Evolutionary conservation across 306 rosid species (phyloP).

Genomic region (Prinsepia uniflora): DNA sequence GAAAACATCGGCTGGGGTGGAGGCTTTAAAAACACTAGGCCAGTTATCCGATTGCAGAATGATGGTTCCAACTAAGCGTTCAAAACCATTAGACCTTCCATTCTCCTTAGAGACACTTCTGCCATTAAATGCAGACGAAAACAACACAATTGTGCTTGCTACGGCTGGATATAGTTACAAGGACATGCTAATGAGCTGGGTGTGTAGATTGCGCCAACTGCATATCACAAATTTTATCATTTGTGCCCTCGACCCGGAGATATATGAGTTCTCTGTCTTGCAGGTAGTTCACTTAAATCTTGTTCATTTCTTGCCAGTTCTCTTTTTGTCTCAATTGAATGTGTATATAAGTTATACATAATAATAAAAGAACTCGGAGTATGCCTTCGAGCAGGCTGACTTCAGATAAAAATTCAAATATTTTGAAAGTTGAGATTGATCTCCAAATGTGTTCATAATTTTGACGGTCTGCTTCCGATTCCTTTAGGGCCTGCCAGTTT

Average conservation of each 20-base stretch:
- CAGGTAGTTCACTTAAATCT: constrained; percentile 45
- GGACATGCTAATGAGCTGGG: constrained; percentile 99
- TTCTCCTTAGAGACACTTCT: constrained; percentile 77
- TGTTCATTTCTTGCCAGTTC: not conserved
- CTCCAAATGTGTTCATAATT: not conserved
- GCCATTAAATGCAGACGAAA: constrained; percentile 54
- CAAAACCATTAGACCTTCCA: constrained; percentile 48
- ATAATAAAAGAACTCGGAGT: not conserved
- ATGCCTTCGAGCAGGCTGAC: not conserved
- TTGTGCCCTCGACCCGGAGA: constrained; percentile 78
- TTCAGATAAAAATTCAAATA: not conserved
- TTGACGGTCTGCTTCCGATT: constrained; percentile 1
- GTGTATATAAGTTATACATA: not conserved
- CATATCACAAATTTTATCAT: constrained; percentile 55
- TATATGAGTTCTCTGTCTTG: constrained; percentile 64
- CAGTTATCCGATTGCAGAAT: constrained; percentile 36
- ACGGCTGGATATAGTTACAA: constrained; percentile 87
- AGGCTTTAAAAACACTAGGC: constrained; percentile 31
- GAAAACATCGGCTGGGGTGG: constrained; percentile 40
- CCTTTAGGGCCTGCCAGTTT: constrained; percentile 80
- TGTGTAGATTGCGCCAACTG: constrained; percentile 66
- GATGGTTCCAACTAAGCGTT: constrained; percentile 36
- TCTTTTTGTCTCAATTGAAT: not conserved
- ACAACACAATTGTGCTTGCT: constrained; percentile 63
- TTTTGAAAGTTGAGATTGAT: not conserved